Conservation (phyloP, 2,329 filamentous ascomycete genomes). For the Hansfordia pulvinata region DNA sequence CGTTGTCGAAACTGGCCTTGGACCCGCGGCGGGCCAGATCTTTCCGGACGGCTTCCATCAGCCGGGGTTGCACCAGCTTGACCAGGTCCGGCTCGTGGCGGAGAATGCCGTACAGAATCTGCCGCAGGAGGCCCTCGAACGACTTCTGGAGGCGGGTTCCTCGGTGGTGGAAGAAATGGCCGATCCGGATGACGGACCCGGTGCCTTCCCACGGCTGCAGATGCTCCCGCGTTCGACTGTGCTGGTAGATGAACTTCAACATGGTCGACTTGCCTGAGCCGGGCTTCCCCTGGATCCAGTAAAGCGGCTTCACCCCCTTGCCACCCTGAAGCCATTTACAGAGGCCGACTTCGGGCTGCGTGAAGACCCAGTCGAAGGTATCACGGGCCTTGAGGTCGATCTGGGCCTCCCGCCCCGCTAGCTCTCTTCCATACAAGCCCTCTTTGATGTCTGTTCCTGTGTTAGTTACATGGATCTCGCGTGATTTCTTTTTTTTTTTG, state of each 20-base stretch:
- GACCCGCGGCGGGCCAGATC: no score
- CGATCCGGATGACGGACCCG: conserved; percentile 2
- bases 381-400: no score
- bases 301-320: conserved; percentile 3
- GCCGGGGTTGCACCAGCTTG: no score
- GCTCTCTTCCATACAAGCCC: no score
- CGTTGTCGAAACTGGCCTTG: no score
- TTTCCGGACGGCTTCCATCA: no score
- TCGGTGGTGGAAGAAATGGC: conserved; percentile 3
- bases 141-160: background rate
- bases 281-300: conserved; percentile 10
- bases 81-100: no score
- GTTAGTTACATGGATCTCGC: no score
- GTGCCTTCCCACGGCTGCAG: conserved; percentile 2
- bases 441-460: no score
- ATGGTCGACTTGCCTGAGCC: conserved; percentile 9
- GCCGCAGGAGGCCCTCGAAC: background rate
- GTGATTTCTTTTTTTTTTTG: no score
- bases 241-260: conserved; percentile 9
- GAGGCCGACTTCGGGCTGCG: conserved; percentile 1
- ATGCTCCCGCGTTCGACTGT: conserved; percentile 4
- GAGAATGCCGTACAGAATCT: background rate
- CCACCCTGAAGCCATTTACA: conserved; percentile 5
- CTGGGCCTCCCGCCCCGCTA: no score
- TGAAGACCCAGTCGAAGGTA: conserved; percentile 8